These are phyloP conservation scores for Coccomyxa subellipsoidea DNA, from an alignment of 163 green algal genomes.

Conservation along the genomic window DNA sequence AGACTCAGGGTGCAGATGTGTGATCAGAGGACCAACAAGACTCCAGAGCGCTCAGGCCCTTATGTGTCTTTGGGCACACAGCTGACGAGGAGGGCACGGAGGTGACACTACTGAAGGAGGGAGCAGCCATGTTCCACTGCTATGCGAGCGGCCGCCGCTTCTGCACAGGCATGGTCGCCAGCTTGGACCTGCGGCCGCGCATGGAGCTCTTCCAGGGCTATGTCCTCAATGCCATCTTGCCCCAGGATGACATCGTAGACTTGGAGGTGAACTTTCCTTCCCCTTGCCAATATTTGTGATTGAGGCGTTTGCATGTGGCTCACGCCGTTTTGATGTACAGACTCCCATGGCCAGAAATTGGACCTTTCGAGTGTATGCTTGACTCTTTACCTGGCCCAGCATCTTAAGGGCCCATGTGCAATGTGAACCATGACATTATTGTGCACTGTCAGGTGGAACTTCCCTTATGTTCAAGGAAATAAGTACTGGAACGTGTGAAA, in stretches of 20 bases:
- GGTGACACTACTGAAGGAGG: conserved; percentile 34
- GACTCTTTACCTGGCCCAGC: too few species aligned
- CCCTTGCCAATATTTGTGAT: background rate
- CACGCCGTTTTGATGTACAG: too few species aligned
- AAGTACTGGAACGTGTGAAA: too few species aligned
- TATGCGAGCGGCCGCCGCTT: conserved; percentile 59
- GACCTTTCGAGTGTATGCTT: too few species aligned
- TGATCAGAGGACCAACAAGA: too few species aligned
- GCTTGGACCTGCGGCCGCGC: conserved; percentile 45
- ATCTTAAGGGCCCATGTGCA: too few species aligned
- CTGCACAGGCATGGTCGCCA: conserved; percentile 49
- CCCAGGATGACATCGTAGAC: conserved; percentile 13
- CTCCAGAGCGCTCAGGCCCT: background rate
- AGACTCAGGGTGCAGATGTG: too few species aligned
- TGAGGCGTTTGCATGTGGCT: too few species aligned
- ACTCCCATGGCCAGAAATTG: too few species aligned
- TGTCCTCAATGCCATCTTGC: background rate
- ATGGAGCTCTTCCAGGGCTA: conserved; percentile 50
- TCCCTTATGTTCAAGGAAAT: too few species aligned
- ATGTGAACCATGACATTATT: too few species aligned
- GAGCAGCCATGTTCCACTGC: conserved; percentile 49
- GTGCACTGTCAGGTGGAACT: too few species aligned
- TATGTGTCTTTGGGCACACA: background rate
- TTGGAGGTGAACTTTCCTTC: background rate
- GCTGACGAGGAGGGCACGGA: background rate